Conservation (phyloP, 2,329 filamentous ascomycete species). For the Venturia pyrina region DNA sequence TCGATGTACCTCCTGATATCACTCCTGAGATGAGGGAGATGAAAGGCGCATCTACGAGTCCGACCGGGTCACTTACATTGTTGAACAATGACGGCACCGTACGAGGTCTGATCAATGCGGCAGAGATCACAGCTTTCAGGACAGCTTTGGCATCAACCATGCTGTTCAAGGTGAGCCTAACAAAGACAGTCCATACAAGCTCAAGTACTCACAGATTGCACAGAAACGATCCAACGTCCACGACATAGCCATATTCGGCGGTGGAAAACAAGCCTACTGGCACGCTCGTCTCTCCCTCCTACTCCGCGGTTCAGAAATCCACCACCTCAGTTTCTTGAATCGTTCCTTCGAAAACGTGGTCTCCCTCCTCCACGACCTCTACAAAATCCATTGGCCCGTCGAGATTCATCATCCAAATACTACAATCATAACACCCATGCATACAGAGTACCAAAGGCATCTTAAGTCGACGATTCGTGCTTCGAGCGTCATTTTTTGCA, state of each 20-base stretch:
- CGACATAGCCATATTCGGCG: conserved; percentile 57
- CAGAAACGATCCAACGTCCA: conserved; percentile 5
- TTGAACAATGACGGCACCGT: conserved; percentile 48
- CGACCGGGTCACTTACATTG: conserved; percentile 48
- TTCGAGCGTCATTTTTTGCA: conserved; percentile 79
- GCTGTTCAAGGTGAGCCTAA: conserved; percentile 52
- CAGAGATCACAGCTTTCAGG: conserved; percentile 59
- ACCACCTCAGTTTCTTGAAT: conserved; percentile 75
- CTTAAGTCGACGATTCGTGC: conserved; percentile 60
- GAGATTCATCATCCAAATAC: conserved; percentile 44
- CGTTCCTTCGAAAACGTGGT: conserved; percentile 54
- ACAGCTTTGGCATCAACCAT: conserved; percentile 56
- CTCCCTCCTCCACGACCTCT: conserved; percentile 43
- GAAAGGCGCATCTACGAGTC: conserved; percentile 30
- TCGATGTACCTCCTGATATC: conserved; percentile 9
- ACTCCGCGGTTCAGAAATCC: conserved; percentile 58
- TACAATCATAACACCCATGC: conserved; percentile 57
- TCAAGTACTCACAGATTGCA: not conserved
- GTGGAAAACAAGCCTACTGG: conserved; percentile 89
- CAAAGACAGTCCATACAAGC: conserved; percentile 23
- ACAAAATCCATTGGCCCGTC: conserved; percentile 21
- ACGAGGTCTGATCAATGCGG: conserved; percentile 54
- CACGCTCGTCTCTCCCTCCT: conserved; percentile 77
- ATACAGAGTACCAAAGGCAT: conserved; percentile 58
- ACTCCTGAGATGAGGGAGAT: conserved; percentile 8